Percentiles rank a stretch among this genome's conserved stretches.
Conservation (phyloP, 495 filamentous ascomycete species). For the Talaromyces ruber region DNA sequence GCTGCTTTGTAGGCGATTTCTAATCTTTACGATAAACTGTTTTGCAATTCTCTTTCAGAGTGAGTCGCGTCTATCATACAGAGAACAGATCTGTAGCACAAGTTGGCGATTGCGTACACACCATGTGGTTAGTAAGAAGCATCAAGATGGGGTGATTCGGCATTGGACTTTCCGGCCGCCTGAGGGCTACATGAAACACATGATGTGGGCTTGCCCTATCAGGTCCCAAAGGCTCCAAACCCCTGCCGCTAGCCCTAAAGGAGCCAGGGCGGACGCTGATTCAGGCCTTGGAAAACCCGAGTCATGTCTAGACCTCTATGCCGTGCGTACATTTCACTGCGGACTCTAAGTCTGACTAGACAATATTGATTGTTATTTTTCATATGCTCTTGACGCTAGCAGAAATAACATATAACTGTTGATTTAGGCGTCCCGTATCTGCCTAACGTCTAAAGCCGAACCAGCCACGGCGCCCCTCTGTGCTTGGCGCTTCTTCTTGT, state of each 20-base stretch:
- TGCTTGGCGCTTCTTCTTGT: constrained; percentile 50
- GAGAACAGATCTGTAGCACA: neutral
- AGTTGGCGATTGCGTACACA: neutral
- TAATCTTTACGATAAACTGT: neutral
- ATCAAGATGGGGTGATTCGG: neutral
- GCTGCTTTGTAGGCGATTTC: neutral
- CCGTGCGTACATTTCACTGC: too few species aligned
- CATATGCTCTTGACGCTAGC: neutral
- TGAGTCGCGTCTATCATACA: neutral
- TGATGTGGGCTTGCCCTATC: neutral
- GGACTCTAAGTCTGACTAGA: too few species aligned
- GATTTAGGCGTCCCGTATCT: neutral
- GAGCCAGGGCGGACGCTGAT: neutral
- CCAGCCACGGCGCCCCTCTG: constrained; percentile 71
- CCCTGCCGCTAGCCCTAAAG: neutral
- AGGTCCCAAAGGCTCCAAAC: neutral
- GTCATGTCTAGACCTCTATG: neutral
- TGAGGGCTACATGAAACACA: neutral
- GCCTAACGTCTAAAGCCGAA: constrained; percentile 74
- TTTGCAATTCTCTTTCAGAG: neutral
- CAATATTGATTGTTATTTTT: too few species aligned
- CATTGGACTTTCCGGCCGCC: neutral
- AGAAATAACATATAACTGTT: neutral
- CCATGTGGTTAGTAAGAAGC: neutral
- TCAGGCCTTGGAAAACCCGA: neutral